phyloP scores from a whole-genome alignment of 306 rosid genomes.

The Mimosa bimucronata region DNA sequence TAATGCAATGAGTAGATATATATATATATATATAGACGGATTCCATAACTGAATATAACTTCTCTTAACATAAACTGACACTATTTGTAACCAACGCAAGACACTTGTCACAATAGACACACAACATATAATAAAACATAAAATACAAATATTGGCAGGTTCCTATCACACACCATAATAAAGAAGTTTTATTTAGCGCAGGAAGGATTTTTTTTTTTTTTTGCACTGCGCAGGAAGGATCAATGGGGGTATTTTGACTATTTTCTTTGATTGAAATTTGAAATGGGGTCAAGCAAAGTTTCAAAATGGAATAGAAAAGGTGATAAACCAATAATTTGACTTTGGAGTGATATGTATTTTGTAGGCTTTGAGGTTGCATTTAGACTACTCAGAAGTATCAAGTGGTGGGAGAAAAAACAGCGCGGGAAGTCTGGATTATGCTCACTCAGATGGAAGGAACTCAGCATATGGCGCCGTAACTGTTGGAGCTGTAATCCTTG shows the following conservation, averaged over 20 bases:
- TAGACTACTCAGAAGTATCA: conserved; percentile 68
- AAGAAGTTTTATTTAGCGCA: conserved; percentile 13
- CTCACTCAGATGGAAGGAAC: conserved; percentile 62
- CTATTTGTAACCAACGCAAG: no score
- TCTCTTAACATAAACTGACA: no score
- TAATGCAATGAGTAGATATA: no score
- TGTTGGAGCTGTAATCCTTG: conserved; percentile 78
- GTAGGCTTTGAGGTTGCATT: conserved; percentile 90
- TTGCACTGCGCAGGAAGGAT: conserved; percentile 1
- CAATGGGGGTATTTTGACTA: background rate
- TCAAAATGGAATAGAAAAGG: conserved; percentile 6
- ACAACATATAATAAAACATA: no score
- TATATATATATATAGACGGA: no score
- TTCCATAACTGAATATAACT: no score
- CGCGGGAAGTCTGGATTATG: conserved; percentile 49
- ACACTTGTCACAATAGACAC: no score
- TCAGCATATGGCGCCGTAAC: conserved; percentile 63
- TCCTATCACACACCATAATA: no score
- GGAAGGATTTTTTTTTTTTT: no score
- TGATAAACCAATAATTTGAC: conserved; percentile 27
- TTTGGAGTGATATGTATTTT: conserved; percentile 23
- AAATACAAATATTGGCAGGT: no score
- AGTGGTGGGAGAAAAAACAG: conserved; percentile 30
- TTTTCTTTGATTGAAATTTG: background rate
- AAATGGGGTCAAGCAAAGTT: conserved; percentile 1